phyloP scores from a whole-genome alignment of 495 filamentous ascomycete species.

The Penicillium angulare region DNA sequence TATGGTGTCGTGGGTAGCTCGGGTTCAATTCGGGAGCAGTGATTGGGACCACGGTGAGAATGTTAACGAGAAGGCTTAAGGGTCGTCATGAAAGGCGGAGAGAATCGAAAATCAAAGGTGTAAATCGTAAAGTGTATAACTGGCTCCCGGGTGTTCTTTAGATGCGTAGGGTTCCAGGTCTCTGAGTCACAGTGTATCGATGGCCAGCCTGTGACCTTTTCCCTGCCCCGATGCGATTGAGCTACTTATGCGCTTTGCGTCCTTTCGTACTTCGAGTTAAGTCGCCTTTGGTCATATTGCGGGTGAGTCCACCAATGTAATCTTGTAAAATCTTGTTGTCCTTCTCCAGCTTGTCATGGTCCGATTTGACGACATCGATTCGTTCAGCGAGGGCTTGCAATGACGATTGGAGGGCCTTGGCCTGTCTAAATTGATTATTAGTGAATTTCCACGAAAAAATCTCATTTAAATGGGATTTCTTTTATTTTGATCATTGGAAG shows the following conservation, averaged over 20 bases:
- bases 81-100: background rate
- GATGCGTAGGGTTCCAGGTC: background rate
- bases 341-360: conserved; percentile 91
- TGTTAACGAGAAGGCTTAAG: too few relatives aligned
- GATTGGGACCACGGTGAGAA: too few relatives aligned
- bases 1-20: background rate
- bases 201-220: conserved; percentile 6
- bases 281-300: conserved; percentile 53
- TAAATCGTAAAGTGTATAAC: conserved; percentile 4
- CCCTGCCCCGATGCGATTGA: background rate
- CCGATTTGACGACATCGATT: conserved; percentile 89
- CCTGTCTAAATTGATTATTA: conserved; percentile 59
- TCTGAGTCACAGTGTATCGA: conserved; percentile 4
- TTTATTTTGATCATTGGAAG: background rate
- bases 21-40: background rate
- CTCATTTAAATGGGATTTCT: too few relatives aligned
- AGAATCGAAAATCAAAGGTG: conserved; percentile 10
- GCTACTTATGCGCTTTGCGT: conserved; percentile 46
- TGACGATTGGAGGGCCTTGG: conserved; percentile 80
- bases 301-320: conserved; percentile 60
- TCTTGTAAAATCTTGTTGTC: conserved; percentile 95
- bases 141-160: too few relatives aligned
- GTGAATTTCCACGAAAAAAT: background rate
- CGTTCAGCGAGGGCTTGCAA: conserved; percentile 84
- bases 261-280: conserved; percentile 44